Evolutionary conservation across 495 filamentous ascomycete genomes (phyloP).

Genomic region (Aspergillus olivimuriae): DNA sequence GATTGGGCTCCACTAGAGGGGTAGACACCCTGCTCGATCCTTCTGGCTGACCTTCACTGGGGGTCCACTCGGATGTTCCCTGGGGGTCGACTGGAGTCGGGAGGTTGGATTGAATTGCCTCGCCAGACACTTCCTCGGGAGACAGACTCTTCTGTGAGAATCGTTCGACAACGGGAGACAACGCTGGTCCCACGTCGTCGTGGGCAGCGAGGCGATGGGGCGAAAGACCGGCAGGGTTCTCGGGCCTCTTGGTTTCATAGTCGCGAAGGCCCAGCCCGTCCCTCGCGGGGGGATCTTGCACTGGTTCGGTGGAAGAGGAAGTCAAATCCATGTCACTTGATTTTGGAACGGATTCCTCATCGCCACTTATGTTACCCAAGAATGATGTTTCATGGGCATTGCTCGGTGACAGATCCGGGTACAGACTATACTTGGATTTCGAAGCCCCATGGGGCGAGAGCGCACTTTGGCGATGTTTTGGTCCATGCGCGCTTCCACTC

Average conservation of each 20-base stretch:
- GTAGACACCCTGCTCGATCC: slow-evolving; percentile 27
- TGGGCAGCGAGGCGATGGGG: slow-evolving; percentile 16
- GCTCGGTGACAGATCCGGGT: slow-evolving; percentile 19
- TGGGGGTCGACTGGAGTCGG: slow-evolving; percentile 18
- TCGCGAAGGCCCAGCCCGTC: slow-evolving; percentile 4
- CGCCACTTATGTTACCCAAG: slow-evolving; percentile 46
- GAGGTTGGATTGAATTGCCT: slow-evolving; percentile 15
- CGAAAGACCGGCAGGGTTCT: slow-evolving; percentile 8
- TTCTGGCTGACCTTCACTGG: slow-evolving; percentile 31
- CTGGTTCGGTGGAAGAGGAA: slow-evolving; percentile 14
- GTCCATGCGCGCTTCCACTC: slow-evolving; percentile 9
- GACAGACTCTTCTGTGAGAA: slow-evolving; percentile 22
- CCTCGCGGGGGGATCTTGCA: slow-evolving; percentile 4
- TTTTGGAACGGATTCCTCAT: slow-evolving; percentile 30
- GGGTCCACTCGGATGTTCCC: slow-evolving; percentile 26
- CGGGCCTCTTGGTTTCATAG: slow-evolving; percentile 2
- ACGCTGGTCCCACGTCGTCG: slow-evolving; percentile 11
- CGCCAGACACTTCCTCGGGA: slow-evolving; percentile 10
- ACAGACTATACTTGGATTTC: slow-evolving; percentile 22
- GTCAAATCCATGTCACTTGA: slow-evolving; percentile 13
- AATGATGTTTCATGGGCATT: slow-evolving; percentile 38
- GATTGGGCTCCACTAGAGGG: slow-evolving; percentile 32
- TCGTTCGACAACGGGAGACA: slow-evolving; percentile 28
- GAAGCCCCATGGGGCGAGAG: slow-evolving; percentile 15
- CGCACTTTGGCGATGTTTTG: slow-evolving; percentile 25